A percentile compares a stretch with the other conserved stretches of the same genome.
These are phyloP conservation scores for Ustanciosporium gigantosporum DNA, from an alignment of 1,284 basidiomycete species.

Conservation along the genomic window DNA sequence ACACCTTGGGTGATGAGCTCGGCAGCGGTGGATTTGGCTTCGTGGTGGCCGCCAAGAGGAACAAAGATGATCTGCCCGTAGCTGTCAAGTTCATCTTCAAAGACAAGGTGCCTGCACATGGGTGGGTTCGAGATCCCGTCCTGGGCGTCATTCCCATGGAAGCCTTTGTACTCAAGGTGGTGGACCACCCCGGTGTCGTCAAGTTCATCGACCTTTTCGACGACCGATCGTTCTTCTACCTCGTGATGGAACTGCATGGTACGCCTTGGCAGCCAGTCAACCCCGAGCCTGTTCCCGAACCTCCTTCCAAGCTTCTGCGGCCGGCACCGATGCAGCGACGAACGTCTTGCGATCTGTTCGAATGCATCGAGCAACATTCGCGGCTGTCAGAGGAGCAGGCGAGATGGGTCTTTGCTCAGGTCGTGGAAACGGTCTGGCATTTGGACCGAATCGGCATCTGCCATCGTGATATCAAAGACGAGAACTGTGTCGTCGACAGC, in stretches of 20 bases:
- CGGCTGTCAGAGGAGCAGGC: constrained; percentile 78
- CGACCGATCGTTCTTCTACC: constrained; percentile 79
- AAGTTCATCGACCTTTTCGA: constrained; percentile 81
- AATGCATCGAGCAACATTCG: constrained; percentile 86
- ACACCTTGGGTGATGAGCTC: constrained; percentile 72
- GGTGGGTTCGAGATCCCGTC: constrained; percentile 72
- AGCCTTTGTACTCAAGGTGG: constrained; percentile 73
- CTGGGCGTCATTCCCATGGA: constrained; percentile 72
- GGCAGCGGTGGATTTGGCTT: constrained; percentile 91
- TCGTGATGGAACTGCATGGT: constrained; percentile 90
- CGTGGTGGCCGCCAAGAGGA: constrained; percentile 65
- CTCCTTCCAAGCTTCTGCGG: constrained; percentile 4
- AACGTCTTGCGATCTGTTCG: constrained; percentile 85
- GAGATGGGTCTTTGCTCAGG: constrained; percentile 79
- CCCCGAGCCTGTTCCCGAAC: constrained; percentile 10
- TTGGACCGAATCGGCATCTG: constrained; percentile 76
- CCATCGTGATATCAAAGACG: constrained; percentile 92
- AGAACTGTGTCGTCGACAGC: constrained; percentile 79
- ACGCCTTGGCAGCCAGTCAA: constrained; percentile 70
- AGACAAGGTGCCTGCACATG: constrained; percentile 76
- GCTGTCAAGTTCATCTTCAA: constrained; percentile 93
- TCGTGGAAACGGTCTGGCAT: constrained; percentile 81
- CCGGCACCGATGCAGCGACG: constrained; percentile 68
- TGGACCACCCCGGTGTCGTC: constrained; percentile 79
- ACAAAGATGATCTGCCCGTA: constrained; percentile 69